A percentile compares a stretch with the other conserved stretches of the same genome.
Conservation (phyloP, 164 flowering plant species). For the Nelumbo lutea region DNA sequence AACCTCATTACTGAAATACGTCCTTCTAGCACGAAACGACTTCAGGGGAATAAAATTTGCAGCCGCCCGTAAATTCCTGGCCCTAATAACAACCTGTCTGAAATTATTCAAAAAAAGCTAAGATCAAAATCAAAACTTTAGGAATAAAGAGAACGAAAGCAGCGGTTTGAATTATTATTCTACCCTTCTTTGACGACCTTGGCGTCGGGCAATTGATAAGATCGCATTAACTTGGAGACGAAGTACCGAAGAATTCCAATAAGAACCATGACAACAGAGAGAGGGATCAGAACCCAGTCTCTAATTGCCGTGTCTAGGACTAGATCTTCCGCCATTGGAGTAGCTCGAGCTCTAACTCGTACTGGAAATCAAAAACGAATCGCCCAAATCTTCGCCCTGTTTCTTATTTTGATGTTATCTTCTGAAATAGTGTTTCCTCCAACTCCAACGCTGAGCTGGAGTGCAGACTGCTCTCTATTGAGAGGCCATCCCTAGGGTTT, state of each 20-base stretch:
- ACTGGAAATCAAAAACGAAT: neutral
- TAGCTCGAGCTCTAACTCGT: neutral
- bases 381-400: too few relatives aligned
- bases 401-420: too few relatives aligned
- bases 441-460: too few relatives aligned
- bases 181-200: conserved; percentile 93
- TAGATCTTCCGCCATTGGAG: conserved; percentile 99
- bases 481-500: too few relatives aligned
- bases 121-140: neutral
- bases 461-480: too few relatives aligned
- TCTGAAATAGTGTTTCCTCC: too few relatives aligned
- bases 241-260: conserved; percentile 91
- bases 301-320: conserved; percentile 95
- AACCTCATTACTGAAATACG: conserved; percentile 87
- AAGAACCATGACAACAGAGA: conserved; percentile 92
- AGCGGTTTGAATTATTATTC: too few relatives aligned
- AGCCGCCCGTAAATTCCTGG: conserved; percentile 68
- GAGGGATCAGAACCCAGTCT: conserved; percentile 95
- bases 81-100: conserved; percentile 92
- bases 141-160: too few relatives aligned
- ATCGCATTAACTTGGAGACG: conserved; percentile 90
- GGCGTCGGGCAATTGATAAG: conserved; percentile 65
- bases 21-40: conserved; percentile 71
- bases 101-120: conserved; percentile 12
- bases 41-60: conserved; percentile 84